These are phyloP conservation scores for Sclerotinia borealis DNA, from an alignment of 2,329 filamentous ascomycete species.

Conservation along the genomic window DNA sequence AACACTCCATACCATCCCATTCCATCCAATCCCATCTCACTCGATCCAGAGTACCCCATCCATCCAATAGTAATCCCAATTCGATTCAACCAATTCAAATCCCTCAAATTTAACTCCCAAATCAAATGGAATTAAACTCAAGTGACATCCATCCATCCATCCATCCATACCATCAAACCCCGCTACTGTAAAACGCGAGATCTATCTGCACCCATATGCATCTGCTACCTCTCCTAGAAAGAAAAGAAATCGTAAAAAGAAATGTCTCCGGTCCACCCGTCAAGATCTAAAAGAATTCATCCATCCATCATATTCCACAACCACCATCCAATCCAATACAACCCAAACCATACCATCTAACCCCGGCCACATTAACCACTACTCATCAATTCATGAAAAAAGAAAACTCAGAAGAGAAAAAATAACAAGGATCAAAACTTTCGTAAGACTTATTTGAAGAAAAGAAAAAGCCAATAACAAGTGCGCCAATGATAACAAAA, in stretches of 20 bases:
- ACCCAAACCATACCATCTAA: neutral
- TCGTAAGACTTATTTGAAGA: neutral
- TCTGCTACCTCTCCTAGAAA: neutral
- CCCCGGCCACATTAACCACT: neutral
- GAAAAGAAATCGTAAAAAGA: constrained; percentile 4
- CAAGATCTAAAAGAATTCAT: neutral
- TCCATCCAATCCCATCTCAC: neutral
- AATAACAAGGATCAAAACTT: neutral
- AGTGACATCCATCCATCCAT: neutral
- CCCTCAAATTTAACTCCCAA: neutral
- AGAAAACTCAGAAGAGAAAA: neutral
- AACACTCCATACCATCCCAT: neutral
- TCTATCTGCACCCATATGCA: neutral
- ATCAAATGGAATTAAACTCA: neutral
- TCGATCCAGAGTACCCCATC: neutral
- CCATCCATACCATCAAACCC: neutral
- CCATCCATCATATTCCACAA: neutral
- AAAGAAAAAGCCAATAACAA: neutral
- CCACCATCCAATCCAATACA: neutral
- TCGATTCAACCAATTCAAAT: no score
- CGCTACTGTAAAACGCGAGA: constrained; percentile 1
- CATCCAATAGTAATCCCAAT: neutral
- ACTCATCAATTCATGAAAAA: constrained; percentile 3
- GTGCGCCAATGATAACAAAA: neutral
- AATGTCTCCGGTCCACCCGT: constrained; percentile 9